phyloP scores from a whole-genome alignment of 1,284 basidiomycete species.

The Cutaneotrichosporon sp. region DNA sequence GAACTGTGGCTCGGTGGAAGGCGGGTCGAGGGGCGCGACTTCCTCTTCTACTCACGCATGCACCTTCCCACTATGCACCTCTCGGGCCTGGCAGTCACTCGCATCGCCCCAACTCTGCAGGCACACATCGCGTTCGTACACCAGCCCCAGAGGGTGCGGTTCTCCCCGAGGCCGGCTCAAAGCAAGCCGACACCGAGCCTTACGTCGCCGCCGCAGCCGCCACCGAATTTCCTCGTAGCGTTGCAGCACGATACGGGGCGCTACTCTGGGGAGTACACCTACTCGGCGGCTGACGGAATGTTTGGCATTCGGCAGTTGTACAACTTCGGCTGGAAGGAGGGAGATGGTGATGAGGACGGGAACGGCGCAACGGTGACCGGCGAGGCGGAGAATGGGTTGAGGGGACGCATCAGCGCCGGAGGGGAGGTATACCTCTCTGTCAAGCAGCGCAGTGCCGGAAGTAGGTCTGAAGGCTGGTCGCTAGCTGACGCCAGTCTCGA shows the following conservation, averaged over 20 bases:
- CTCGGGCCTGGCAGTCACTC: conserved; percentile 81
- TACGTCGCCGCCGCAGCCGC: conserved; percentile 25
- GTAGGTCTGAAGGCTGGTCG: conserved; percentile 52
- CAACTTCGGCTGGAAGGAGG: conserved; percentile 67
- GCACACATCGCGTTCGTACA: conserved; percentile 45
- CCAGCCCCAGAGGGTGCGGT: conserved; percentile 29
- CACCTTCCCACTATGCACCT: conserved; percentile 84
- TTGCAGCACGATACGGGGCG: conserved; percentile 88
- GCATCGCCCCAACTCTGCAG: conserved; percentile 56
- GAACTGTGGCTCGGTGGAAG: conserved; percentile 75
- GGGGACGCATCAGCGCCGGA: conserved; percentile 82
- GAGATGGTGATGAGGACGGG: conserved; percentile 57
- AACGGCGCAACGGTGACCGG: conserved; percentile 84
- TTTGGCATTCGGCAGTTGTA: conserved; percentile 84
- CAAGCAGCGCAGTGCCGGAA: conserved; percentile 85
- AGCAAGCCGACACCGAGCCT: background rate
- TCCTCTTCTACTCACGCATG: conserved; percentile 81
- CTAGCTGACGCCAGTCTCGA: conserved; percentile 62
- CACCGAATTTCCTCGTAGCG: conserved; percentile 77
- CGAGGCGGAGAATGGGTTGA: conserved; percentile 79
- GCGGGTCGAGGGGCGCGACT: conserved; percentile 62
- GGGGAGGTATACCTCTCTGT: conserved; percentile 92
- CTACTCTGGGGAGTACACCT: conserved; percentile 91
- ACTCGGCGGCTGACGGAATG: conserved; percentile 89
- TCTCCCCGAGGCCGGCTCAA: conserved; percentile 52